Base-by-base conservation (phyloP, 441 rosid genomes). In the Eruca vesicaria region DNA sequence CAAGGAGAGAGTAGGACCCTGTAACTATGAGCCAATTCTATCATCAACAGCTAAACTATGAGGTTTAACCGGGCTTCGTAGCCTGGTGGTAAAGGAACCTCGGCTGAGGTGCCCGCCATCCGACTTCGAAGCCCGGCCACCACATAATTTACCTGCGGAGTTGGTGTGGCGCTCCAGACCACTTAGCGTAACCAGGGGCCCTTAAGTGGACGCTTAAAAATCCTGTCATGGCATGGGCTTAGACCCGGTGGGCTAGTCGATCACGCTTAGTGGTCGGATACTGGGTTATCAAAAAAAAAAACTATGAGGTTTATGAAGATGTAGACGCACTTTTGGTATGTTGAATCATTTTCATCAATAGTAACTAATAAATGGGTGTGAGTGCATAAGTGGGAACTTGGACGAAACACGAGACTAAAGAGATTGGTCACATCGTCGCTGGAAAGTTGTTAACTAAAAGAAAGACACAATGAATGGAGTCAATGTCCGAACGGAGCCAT, bases 301-400 rank as follows among this genome's bases (percentile, higher is more conserved):
- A 68, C 53, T 35, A 61, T 23, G 15, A 45, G 12, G 36, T 60
- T 53, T 36, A 3, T 15, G 65, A 69, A 62, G 43, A 69, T 76
- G 18, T 67, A 57, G 29, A 59, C n/a, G 26, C 38, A 69, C 38
- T 76, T 68, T n/a, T 31, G 2, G 26, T 12, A 10, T 12, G 69
- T 26, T 62, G 59, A 61, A 69, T 64, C 53, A 16, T 29, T 53
- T 53, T n/a, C 23, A 28, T 62, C 66, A 12, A 32, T 41, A 66
- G 8, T 28, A 45, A 33, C 56, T 36, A 53, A 61, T 19, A 53
- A 68, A 69, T 38, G 19, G 36, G 74, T 68, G 63, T 69, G 79
- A 68, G 63, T 74, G 69, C 73, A 68, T 15, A 50, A 68, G 74
- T 68, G 73, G 73, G 69, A 61, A 73, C 78, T 62, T 63, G 69